Conservation (phyloP, 2,329 filamentous ascomycete species). For the Magnaporthiopsis incrustans region DNA sequence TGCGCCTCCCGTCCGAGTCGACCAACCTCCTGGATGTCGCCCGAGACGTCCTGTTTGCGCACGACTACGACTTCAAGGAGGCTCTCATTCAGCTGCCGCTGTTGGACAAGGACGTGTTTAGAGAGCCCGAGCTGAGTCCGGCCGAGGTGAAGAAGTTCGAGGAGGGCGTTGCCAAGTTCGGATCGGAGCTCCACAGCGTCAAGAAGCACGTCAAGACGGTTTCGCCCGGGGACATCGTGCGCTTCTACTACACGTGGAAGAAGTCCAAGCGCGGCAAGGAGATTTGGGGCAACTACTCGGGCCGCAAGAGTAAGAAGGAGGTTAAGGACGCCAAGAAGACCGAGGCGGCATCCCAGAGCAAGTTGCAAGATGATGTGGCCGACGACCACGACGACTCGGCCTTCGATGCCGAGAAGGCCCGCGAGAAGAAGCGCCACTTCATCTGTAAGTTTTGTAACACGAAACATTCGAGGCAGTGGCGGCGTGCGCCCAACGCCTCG, state of each 20-base stretch:
- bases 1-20: conserved; percentile 66
- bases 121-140: conserved; percentile 72
- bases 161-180: conserved; percentile 81
- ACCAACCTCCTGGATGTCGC: conserved; percentile 88
- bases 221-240: conserved; percentile 70
- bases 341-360: conserved; percentile 57
- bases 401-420: conserved; percentile 83
- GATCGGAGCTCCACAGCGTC: conserved; percentile 79
- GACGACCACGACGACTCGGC: conserved; percentile 92
- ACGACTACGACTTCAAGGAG: conserved; percentile 61
- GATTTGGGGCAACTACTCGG: conserved; percentile 84
- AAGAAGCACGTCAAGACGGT: conserved; percentile 81
- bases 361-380: conserved; percentile 84
- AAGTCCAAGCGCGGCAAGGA: conserved; percentile 79
- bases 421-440: conserved; percentile 71
- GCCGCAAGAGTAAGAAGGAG: conserved; percentile 85
- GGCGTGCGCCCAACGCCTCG: conserved; percentile 72
- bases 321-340: conserved; percentile 68
- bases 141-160: conserved; percentile 86
- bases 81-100: conserved; percentile 64
- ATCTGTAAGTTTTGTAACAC: conserved; percentile 89
- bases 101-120: conserved; percentile 63
- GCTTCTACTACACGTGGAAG: conserved; percentile 98
- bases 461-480: conserved; percentile 79
- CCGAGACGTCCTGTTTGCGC: conserved; percentile 61